A percentile compares a stretch with the other conserved stretches of the same genome.
These are phyloP conservation scores for Eucalyptus paniculata DNA, from an alignment of 345 rosid species.

Conservation along the genomic window DNA sequence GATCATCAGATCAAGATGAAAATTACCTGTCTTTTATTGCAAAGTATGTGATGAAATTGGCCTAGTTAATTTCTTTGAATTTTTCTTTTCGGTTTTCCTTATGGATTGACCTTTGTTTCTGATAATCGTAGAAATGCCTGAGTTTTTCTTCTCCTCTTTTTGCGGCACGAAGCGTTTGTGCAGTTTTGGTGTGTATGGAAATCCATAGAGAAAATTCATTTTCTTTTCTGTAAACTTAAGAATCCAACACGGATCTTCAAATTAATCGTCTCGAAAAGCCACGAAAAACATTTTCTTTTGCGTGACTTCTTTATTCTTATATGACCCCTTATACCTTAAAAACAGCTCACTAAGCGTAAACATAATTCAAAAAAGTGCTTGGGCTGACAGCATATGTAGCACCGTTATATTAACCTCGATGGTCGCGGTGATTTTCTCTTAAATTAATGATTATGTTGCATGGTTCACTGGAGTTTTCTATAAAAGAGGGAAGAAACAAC, in stretches of 20 bases:
- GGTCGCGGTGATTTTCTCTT: not conserved
- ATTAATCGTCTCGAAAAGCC: not conserved
- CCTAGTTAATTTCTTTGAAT: not conserved
- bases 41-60: conserved; percentile 29
- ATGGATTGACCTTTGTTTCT: not conserved
- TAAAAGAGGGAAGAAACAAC: not conserved
- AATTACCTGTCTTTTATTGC: conserved; percentile 77
- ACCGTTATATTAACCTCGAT: not conserved
- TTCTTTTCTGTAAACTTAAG: not conserved
- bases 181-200: not conserved
- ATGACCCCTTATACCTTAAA: not conserved
- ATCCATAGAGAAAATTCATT: not conserved
- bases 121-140: conserved; percentile 23
- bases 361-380: not conserved
- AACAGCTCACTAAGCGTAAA: not conserved
- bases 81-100: not conserved
- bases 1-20: conserved; percentile 74
- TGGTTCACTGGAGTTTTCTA: not conserved
- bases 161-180: not conserved
- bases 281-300: not conserved
- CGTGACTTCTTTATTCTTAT: not conserved
- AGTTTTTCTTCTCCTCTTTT: too few relatives aligned
- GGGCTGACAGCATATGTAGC: not conserved
- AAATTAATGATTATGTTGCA: not conserved
- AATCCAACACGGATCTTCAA: not conserved